phyloP scores from a whole-genome alignment of 2,329 filamentous ascomycete genomes.

The Cordyceps fumosorosea region DNA sequence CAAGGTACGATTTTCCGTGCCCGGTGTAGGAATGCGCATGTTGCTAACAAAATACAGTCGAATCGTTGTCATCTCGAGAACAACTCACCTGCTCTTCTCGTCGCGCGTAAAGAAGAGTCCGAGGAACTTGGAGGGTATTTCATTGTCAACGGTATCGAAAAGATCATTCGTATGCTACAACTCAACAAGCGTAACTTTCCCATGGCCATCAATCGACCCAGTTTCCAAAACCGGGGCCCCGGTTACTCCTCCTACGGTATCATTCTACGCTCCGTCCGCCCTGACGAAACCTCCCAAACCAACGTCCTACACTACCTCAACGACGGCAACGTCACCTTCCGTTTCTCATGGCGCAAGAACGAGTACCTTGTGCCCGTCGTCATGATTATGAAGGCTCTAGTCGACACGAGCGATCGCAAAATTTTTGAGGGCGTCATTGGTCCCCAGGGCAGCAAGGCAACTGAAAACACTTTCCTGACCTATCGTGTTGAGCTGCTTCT shows the following conservation, averaged over 20 bases:
- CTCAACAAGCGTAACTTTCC: constrained; percentile 90
- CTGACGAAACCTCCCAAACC: constrained; percentile 97
- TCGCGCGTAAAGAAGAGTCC: constrained; percentile 85
- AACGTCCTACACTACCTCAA: constrained; percentile 94
- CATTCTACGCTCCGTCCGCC: constrained; percentile 83
- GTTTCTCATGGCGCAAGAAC: constrained; percentile 96
- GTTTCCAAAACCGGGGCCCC: constrained; percentile 79
- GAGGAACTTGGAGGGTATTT: constrained; percentile 97
- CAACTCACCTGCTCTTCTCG: constrained; percentile 73
- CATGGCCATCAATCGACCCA: constrained; percentile 85
- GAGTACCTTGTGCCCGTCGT: constrained; percentile 93
- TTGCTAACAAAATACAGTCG: constrained; percentile 46
- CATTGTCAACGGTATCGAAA: constrained; percentile 95
- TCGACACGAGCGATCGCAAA: constrained; percentile 93
- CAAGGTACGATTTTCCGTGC: constrained; percentile 50
- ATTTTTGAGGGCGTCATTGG: constrained; percentile 94
- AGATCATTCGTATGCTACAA: constrained; percentile 87
- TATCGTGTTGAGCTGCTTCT: constrained; percentile 89
- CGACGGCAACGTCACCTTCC: constrained; percentile 93
- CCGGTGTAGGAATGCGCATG: neutral
- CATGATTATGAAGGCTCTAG: constrained; percentile 92
- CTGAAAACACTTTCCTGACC: constrained; percentile 86
- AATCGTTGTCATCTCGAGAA: constrained; percentile 87
- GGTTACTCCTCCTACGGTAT: constrained; percentile 88
- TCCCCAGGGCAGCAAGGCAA: constrained; percentile 64